Evolutionary conservation across 2,329 filamentous ascomycete species (phyloP).

Genomic region (Diaporthe ampelina): DNA sequence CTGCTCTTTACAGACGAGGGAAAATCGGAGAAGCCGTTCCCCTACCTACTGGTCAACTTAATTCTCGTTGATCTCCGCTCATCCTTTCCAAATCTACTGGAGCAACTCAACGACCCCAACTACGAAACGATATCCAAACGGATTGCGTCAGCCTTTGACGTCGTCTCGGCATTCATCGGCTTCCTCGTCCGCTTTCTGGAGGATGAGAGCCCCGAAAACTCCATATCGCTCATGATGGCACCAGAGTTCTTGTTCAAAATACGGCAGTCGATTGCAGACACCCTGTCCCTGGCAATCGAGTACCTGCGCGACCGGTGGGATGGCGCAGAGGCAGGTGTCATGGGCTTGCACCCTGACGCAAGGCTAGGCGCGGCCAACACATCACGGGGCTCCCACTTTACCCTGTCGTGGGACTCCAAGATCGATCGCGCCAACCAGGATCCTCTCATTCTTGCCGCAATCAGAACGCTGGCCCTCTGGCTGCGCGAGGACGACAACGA

Average conservation of each 20-base stretch:
- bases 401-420: conserved; percentile 71
- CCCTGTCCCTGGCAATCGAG: conserved; percentile 73
- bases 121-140: conserved; percentile 67
- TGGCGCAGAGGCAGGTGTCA: conserved; percentile 72
- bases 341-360: conserved; percentile 72
- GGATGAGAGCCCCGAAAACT: conserved; percentile 53
- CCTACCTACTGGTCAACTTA: conserved; percentile 75
- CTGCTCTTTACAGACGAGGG: conserved; percentile 67
- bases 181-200: conserved; percentile 69
- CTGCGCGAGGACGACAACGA: conserved; percentile 78
- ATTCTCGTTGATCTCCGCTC: conserved; percentile 76
- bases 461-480: conserved; percentile 74
- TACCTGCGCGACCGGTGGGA: conserved; percentile 80
- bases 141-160: conserved; percentile 72
- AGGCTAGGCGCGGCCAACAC: conserved; percentile 60
- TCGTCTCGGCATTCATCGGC: conserved; percentile 72
- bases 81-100: conserved; percentile 71
- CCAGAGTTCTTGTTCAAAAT: conserved; percentile 74
- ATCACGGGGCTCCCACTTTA: conserved; percentile 59
- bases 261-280: conserved; percentile 72
- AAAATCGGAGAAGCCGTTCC: conserved; percentile 64
- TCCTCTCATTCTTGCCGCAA: conserved; percentile 69
- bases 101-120: conserved; percentile 67
- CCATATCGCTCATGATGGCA: conserved; percentile 59
- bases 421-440: conserved; percentile 65